phyloP scores from a whole-genome alignment of 139 green algal genomes.

The Chlorella sp. region DNA sequence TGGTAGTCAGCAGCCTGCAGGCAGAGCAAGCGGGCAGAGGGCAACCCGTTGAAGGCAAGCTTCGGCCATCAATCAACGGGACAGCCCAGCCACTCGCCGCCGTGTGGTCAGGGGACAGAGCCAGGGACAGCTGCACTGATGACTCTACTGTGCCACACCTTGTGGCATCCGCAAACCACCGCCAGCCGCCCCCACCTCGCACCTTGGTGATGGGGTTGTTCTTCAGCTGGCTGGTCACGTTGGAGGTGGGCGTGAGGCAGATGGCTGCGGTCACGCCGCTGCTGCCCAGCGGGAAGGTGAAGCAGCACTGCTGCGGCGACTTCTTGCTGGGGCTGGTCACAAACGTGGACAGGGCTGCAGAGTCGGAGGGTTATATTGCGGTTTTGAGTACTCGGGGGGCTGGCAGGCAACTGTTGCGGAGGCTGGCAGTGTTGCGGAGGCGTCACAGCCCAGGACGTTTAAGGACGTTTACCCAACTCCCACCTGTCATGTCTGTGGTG shows the following conservation, averaged over 20 bases:
- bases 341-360: constrained; percentile 9
- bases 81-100: no score
- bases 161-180: no score
- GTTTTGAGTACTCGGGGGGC: neutral
- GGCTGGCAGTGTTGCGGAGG: neutral
- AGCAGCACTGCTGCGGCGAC: constrained; percentile 8
- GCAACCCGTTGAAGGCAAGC: no score
- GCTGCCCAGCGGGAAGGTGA: neutral
- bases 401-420: neutral
- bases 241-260: neutral
- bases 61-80: no score
- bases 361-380: neutral
- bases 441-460: no score
- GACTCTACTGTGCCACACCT: no score
- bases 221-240: neutral
- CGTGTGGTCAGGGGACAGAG: no score
- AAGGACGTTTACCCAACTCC: neutral
- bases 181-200: no score
- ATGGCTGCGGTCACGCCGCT: neutral
- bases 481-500: neutral
- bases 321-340: neutral
- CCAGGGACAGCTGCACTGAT: no score
- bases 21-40: no score
- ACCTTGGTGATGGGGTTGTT: constrained; percentile 8
- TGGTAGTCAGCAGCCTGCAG: neutral